Evolutionary conservation across 164 flowering plant species (phyloP).

Genomic region (Annona cherimola): DNA sequence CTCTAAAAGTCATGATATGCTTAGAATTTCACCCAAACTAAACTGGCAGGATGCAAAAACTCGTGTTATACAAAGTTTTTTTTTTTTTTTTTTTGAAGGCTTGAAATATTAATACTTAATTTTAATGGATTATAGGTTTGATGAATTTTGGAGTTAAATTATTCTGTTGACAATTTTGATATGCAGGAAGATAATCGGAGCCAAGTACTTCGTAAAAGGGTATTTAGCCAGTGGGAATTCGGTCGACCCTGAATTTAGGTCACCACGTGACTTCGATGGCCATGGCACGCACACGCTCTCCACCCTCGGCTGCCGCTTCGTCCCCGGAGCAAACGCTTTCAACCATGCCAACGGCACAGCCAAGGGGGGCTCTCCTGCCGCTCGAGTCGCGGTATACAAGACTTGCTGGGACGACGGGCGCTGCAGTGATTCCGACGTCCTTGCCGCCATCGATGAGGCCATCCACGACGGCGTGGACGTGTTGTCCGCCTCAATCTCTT

Average conservation of each 20-base stretch:
- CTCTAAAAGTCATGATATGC: too few relatives aligned
- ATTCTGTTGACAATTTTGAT: neutral
- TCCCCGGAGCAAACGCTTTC: slow-evolving; percentile 8
- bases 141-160: too few relatives aligned
- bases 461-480: slow-evolving; percentile 53
- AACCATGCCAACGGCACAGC: slow-evolving; percentile 15
- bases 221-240: neutral
- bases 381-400: slow-evolving; percentile 22
- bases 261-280: slow-evolving; percentile 13
- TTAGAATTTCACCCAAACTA: too few relatives aligned
- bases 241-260: neutral
- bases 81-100: too few relatives aligned
- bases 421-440: slow-evolving; percentile 42
- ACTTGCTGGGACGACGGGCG: slow-evolving; percentile 14
- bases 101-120: too few relatives aligned
- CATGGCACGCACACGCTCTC: slow-evolving; percentile 25
- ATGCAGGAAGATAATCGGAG: slow-evolving; percentile 69
- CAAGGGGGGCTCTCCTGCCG: slow-evolving; percentile 12
- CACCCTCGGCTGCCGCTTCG: slow-evolving; percentile 13
- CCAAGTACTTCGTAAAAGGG: slow-evolving; percentile 23
- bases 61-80: too few relatives aligned
- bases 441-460: slow-evolving; percentile 47
- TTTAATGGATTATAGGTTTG: neutral
- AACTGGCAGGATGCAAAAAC: too few relatives aligned
- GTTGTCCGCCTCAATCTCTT: slow-evolving; percentile 37